Percentiles rank a stretch among this genome's conserved stretches.
Evolutionary conservation across 164 flowering plant genomes (phyloP).

Genomic region (Magnolia officinalis): DNA sequence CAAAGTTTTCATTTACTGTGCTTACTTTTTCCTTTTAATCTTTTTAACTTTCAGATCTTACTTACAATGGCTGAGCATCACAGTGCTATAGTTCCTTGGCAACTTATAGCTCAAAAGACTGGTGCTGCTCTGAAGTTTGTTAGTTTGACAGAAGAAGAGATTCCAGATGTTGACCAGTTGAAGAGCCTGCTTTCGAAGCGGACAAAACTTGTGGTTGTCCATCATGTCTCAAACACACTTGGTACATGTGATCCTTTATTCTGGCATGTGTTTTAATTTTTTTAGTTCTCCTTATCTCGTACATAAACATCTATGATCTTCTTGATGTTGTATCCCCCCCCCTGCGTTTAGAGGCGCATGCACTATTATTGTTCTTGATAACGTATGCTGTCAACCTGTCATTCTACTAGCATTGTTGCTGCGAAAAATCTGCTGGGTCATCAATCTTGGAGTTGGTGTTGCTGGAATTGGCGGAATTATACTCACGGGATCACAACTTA

Average conservation of each 20-base stretch:
- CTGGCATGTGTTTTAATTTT: no score
- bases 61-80: constrained; percentile 96
- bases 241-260: constrained; percentile 40
- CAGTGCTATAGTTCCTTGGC: constrained; percentile 99
- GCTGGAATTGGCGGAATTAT: no score
- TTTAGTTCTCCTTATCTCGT: not conserved
- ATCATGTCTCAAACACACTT: constrained; percentile 87
- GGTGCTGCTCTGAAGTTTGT: constrained; percentile 82
- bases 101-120: constrained; percentile 77
- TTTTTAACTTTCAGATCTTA: constrained; percentile 49
- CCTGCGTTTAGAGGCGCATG: not conserved
- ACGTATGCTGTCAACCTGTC: no score
- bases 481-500: no score
- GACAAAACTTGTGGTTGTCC: constrained; percentile 80
- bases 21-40: no score
- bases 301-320: not conserved
- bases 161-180: constrained; percentile 57
- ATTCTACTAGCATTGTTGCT: no score
- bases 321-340: not conserved
- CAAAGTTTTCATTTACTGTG: no score
- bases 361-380: no score
- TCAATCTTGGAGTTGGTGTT: no score
- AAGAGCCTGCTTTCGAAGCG: constrained; percentile 56
- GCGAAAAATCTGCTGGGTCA: no score
- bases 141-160: constrained; percentile 58